These are phyloP conservation scores for Diaporthe ilicicola DNA, from an alignment of 2,329 filamentous ascomycete species.

Conservation along the genomic window DNA sequence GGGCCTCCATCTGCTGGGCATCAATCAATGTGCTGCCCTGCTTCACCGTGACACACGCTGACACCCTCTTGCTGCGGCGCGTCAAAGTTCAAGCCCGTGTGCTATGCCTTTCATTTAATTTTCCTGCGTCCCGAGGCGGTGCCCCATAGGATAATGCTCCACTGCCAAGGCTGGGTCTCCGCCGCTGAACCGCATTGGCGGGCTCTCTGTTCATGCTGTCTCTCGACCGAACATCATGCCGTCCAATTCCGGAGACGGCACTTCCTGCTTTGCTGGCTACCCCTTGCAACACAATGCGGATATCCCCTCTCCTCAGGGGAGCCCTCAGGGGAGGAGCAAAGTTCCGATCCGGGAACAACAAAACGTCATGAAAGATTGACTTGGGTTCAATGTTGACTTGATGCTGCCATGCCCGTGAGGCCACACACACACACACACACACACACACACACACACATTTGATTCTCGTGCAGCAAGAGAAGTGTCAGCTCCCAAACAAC, in stretches of 20 bases:
- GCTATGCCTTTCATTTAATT: slow-evolving; percentile 14
- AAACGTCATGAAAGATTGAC: not conserved
- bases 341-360: not conserved
- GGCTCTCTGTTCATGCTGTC: slow-evolving; percentile 1
- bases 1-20: not conserved
- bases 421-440: too few relatives aligned
- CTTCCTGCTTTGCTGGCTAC: slow-evolving; percentile 9
- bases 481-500: not conserved
- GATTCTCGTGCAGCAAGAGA: not conserved
- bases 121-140: not conserved
- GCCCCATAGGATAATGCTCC: not conserved
- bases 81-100: not conserved
- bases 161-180: not conserved
- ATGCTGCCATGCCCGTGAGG: too few relatives aligned
- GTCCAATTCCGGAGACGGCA: not conserved
- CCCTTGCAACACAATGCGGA: slow-evolving; percentile 9
- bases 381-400: not conserved
- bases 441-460: too few relatives aligned
- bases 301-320: not conserved
- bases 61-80: not conserved
- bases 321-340: not conserved
- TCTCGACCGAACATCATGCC: not conserved
- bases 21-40: not conserved
- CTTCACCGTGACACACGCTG: slow-evolving; percentile 6
- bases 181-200: slow-evolving; percentile 3